phyloP scores from a whole-genome alignment of 805 yeast genomes.

The Wickerhamomyces rabaulensis region DNA sequence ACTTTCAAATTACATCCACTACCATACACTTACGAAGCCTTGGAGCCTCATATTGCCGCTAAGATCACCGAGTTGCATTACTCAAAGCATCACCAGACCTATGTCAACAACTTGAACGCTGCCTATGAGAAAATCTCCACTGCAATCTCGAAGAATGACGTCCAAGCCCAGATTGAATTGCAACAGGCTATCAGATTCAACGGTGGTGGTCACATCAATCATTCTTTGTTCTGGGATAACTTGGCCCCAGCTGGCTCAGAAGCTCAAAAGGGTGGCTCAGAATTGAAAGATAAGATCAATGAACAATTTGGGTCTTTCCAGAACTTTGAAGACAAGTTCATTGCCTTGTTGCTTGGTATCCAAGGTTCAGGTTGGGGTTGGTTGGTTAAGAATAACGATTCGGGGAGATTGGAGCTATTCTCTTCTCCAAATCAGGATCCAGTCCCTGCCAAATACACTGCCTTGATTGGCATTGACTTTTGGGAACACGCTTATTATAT shows the following conservation, averaged over 20 bases:
- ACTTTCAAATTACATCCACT: slow-evolving; percentile 21
- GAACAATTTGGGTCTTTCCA: slow-evolving; percentile 42
- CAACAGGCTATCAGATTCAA: slow-evolving; percentile 43
- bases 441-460: slow-evolving; percentile 33
- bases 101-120: slow-evolving; percentile 41
- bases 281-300: slow-evolving; percentile 32
- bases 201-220: slow-evolving; percentile 49
- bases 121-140: slow-evolving; percentile 38
- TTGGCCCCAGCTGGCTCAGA: slow-evolving; percentile 32
- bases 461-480: slow-evolving; percentile 46
- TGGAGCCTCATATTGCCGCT: slow-evolving; percentile 43
- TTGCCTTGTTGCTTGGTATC: slow-evolving; percentile 39
- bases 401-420: slow-evolving; percentile 38
- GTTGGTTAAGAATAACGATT: slow-evolving; percentile 37
- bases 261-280: slow-evolving; percentile 34
- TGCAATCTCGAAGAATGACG: slow-evolving; percentile 32
- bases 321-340: slow-evolving; percentile 35
- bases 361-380: slow-evolving; percentile 55
- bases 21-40: slow-evolving; percentile 42
- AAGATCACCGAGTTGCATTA: slow-evolving; percentile 44
- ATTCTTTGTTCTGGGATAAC: slow-evolving; percentile 44
- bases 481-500: slow-evolving; percentile 53
- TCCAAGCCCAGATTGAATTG: slow-evolving; percentile 36
- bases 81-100: slow-evolving; percentile 46
- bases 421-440: slow-evolving; percentile 46